Evolutionary conservation across 352 stramenopile species (phyloP).

Genomic region (Pythium sp.): DNA sequence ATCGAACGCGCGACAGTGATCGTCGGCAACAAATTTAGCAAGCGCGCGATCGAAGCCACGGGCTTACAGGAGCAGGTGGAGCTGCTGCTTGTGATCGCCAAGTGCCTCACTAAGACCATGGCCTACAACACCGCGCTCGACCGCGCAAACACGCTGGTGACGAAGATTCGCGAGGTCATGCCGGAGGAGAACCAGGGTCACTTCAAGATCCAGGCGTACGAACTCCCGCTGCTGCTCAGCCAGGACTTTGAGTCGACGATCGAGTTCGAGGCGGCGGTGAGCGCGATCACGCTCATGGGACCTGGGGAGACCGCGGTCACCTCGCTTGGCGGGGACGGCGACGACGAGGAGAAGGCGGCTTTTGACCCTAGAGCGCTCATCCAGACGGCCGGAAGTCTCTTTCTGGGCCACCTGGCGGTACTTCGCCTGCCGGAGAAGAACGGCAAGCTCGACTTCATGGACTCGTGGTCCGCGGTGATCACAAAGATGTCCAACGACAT

Average conservation of each 20-base stretch:
- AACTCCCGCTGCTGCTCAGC: constrained; percentile 30
- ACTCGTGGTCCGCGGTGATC: constrained; percentile 65
- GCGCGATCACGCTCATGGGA: constrained; percentile 62
- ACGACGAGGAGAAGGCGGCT: constrained; percentile 26
- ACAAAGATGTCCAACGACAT: constrained; percentile 58
- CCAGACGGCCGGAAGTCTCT: constrained; percentile 49
- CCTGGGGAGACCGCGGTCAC: constrained; percentile 51
- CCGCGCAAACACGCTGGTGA: constrained; percentile 30
- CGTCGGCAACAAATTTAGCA: constrained; percentile 50
- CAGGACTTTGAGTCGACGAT: constrained; percentile 22
- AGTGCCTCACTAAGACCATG: constrained; percentile 46
- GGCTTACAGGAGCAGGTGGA: constrained; percentile 54
- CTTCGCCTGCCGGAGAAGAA: constrained; percentile 50
- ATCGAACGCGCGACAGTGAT: constrained; percentile 59
- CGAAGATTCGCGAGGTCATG: constrained; percentile 40
- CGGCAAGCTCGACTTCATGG: constrained; percentile 68
- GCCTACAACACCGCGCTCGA: constrained; percentile 45
- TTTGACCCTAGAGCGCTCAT: constrained; percentile 41
- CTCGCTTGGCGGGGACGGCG: constrained; percentile 22
- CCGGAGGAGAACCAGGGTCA: constrained; percentile 50
- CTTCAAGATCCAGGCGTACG: constrained; percentile 43
- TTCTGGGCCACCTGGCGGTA: constrained; percentile 55
- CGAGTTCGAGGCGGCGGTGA: constrained; percentile 34
- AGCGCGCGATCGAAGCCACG: constrained; percentile 51
- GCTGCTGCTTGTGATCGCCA: constrained; percentile 54